Evolutionary conservation across 1,284 basidiomycete species (phyloP), one percentile per base, ranked within the genome.

Genomic region (Pseudomicrostroma phylloplanum): DNA sequence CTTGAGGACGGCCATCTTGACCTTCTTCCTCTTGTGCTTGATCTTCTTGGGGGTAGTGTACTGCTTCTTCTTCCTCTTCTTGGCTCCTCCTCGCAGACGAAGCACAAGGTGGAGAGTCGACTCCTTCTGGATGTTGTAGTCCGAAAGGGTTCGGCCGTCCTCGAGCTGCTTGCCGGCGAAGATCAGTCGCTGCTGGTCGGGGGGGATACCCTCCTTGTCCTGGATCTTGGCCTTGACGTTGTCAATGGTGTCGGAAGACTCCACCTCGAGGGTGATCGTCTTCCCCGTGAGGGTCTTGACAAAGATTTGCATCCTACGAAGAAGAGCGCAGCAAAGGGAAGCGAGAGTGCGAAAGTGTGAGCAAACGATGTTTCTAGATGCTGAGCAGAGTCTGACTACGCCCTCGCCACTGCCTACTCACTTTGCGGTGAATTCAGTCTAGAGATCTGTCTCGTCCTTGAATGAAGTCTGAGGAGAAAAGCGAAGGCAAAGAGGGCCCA

Each of bases 61-160:
- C 63, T 91, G 92, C 88, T 97, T 97, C 87, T 97, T 98, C 88
- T 98, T 98, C 82, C 94, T 88, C 88, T 97, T 97, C 90, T 94
- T 94, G 73, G 88, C 91, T 86, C 91, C 92, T 85, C 91, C 91
- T 83, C 91, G 91, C 58, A 94, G 89, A 79, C 76, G 74, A 21
- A 74, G 65, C 6, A 77, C 74, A 7, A 77, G 61, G 61, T 77
- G 74, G n/a, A 77, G 67, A n/a, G 74, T 77, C 11, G 63, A 67
- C 56, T 77, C 74, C 64, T 77, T 77, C 69, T 76, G 74, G 70
- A 81, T 79, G 73, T 80, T 79, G 78, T 81, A 80, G 70, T 80
- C 78, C 54, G 74, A 73, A 36, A 81, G 80, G 63, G 85, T 75
- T 79, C 81, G 77, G 48, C 81, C 81, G 62, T 81, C 81, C 66